These are phyloP conservation scores for Yamadazyma dushanensis DNA, from an alignment of 1,139 yeast species.

Conservation along the genomic window DNA sequence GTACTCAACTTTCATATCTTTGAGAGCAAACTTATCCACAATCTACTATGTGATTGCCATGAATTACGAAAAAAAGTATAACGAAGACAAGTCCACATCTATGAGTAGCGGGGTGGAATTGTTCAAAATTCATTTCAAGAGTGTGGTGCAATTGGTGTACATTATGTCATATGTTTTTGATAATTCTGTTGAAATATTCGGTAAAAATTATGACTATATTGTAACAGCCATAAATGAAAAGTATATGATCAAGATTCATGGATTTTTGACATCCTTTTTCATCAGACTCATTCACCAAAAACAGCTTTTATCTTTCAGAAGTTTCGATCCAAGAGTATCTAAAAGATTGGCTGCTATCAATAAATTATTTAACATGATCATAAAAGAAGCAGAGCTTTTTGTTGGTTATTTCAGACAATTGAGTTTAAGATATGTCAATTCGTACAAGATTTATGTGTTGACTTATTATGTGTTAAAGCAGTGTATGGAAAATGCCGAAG, in stretches of 20 bases:
- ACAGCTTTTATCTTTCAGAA: constrained; percentile 30
- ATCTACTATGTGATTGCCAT: constrained; percentile 45
- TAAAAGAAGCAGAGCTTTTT: constrained; percentile 45
- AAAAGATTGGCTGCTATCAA: constrained; percentile 37
- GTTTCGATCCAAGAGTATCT: constrained; percentile 20
- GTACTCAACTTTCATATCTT: constrained; percentile 36
- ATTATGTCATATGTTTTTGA: constrained; percentile 48
- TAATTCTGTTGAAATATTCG: constrained; percentile 45
- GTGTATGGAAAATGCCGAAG: constrained; percentile 44
- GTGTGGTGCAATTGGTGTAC: constrained; percentile 46
- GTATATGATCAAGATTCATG: constrained; percentile 45
- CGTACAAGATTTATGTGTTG: constrained; percentile 44
- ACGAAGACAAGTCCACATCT: constrained; percentile 29
- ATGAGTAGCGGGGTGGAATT: constrained; percentile 46
- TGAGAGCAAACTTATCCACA: constrained; percentile 45
- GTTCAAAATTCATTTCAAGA: constrained; percentile 43
- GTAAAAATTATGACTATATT: constrained; percentile 40
- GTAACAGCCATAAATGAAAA: constrained; percentile 42
- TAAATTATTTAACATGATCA: constrained; percentile 33
- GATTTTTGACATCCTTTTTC: constrained; percentile 42
- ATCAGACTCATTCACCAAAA: constrained; percentile 44
- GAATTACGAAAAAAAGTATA: constrained; percentile 40
- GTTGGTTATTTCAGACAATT: constrained; percentile 45
- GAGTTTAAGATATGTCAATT: constrained; percentile 40
- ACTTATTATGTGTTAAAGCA: constrained; percentile 43